These are phyloP conservation scores for Carex parvula DNA, from an alignment of 176 grass and related monocot genomes.

Conservation along the genomic window DNA sequence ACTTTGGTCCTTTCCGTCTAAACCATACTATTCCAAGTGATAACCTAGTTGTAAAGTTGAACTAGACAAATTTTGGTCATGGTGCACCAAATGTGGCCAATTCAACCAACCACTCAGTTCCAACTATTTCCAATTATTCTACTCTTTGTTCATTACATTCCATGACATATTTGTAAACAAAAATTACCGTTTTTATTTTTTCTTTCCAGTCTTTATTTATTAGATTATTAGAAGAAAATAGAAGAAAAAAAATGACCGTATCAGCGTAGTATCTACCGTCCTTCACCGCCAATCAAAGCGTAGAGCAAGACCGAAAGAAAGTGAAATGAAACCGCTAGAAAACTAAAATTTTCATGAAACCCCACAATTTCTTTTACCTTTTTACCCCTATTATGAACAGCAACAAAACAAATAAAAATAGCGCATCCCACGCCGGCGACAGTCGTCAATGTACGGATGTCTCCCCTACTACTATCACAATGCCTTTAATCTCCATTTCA, in stretches of 20 bases:
- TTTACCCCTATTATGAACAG: conserved; percentile 15
- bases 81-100: conserved; percentile 8
- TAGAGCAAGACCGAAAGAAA: background rate
- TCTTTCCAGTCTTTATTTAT: background rate
- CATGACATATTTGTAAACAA: background rate
- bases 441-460: conserved; percentile 81
- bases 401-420: conserved; percentile 35
- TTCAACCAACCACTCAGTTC: conserved; percentile 9
- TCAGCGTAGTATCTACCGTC: no score
- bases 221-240: background rate
- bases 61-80: conserved; percentile 13
- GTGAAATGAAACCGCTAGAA: background rate
- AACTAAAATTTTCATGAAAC: background rate
- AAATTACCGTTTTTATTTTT: background rate
- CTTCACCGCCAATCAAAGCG: conserved; percentile 3
- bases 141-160: background rate
- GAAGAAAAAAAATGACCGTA: no score
- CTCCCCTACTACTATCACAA: background rate
- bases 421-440: conserved; percentile 60
- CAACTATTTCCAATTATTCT: background rate
- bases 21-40: background rate
- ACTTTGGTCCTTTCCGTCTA: background rate
- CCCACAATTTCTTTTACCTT: conserved; percentile 20
- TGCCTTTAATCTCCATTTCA: background rate
- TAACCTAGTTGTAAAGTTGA: conserved; percentile 22